Percentiles rank a stretch among this genome's conserved stretches.
Evolutionary conservation across 129 eudicot genomes (phyloP).

Genomic region (Pseudognaphalium luteoalbum): DNA sequence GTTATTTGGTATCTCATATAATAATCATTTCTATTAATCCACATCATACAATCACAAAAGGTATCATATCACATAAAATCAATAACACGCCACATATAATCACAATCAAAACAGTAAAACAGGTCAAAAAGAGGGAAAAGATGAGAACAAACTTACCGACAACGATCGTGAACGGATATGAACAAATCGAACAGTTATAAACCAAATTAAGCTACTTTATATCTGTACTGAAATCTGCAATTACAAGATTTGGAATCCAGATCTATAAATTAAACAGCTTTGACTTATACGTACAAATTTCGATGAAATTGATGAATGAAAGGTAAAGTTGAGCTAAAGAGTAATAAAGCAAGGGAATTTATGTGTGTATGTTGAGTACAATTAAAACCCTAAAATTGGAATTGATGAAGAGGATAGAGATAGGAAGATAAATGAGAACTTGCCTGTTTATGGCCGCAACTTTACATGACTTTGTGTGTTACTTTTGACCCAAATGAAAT

Average conservation of each 20-base stretch:
- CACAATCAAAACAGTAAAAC: background rate
- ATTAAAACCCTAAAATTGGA: background rate
- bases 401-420: background rate
- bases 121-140: background rate
- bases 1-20: background rate
- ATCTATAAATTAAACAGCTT: constrained; percentile 2
- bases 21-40: background rate
- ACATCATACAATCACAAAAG: background rate
- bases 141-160: constrained; percentile 25
- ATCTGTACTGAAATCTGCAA: constrained; percentile 26
- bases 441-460: constrained; percentile 24
- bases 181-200: constrained; percentile 11
- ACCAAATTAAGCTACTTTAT: constrained; percentile 24
- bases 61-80: background rate
- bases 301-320: constrained; percentile 10
- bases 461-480: constrained; percentile 16
- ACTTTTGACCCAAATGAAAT: constrained; percentile 27
- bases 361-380: background rate
- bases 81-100: background rate
- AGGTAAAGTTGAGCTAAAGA: background rate
- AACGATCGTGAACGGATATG: constrained; percentile 14
- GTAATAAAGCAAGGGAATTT: background rate
- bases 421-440: constrained; percentile 9
- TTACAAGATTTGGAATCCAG: constrained; percentile 16
- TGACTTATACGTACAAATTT: constrained; percentile 13